A percentile compares a stretch with the other conserved stretches of the same genome.
phyloP scores from a whole-genome alignment of 257 asterid species.

The Salvia miltiorrhiza region DNA sequence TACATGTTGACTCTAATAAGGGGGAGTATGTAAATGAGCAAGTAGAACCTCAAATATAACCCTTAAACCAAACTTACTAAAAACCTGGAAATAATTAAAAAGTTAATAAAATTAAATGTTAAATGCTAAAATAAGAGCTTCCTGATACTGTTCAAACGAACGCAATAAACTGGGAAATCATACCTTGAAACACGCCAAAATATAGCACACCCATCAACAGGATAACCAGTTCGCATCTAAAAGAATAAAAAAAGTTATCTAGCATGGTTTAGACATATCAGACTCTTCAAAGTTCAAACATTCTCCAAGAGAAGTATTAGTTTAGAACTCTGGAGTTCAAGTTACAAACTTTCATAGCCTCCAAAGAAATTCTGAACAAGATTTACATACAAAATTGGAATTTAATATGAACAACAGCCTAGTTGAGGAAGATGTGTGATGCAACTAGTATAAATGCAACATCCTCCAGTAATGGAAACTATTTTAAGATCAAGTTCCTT shows the following conservation, averaged over 20 bases:
- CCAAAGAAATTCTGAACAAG: background rate
- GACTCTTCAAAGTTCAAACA: background rate
- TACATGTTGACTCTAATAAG: background rate
- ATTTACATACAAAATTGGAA: background rate
- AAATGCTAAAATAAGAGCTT: slow-evolving; percentile 8
- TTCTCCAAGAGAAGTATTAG: background rate
- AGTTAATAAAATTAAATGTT: background rate
- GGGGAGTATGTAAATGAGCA: slow-evolving; percentile 2
- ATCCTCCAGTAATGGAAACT: background rate
- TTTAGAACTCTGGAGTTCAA: slow-evolving; percentile 13
- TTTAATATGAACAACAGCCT: slow-evolving; percentile 12
- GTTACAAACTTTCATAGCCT: slow-evolving; percentile 5
- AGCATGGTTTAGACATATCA: slow-evolving; percentile 15
- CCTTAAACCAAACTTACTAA: background rate
- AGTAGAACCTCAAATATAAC: background rate
- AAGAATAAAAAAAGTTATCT: slow-evolving; percentile 22
- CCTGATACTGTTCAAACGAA: slow-evolving; percentile 11
- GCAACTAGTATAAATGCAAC: background rate
- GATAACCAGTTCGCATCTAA: slow-evolving; percentile 92
- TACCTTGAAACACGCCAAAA: slow-evolving; percentile 91
- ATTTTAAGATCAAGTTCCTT: background rate
- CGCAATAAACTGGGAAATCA: slow-evolving; percentile 19
- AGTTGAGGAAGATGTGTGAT: background rate
- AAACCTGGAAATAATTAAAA: background rate
- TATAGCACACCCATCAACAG: slow-evolving; percentile 92